Percentiles rank a stretch among this genome's conserved stretches.
Conservation (phyloP, 1,284 basidiomycete genomes). For the Fomitopsis pinicola region DNA sequence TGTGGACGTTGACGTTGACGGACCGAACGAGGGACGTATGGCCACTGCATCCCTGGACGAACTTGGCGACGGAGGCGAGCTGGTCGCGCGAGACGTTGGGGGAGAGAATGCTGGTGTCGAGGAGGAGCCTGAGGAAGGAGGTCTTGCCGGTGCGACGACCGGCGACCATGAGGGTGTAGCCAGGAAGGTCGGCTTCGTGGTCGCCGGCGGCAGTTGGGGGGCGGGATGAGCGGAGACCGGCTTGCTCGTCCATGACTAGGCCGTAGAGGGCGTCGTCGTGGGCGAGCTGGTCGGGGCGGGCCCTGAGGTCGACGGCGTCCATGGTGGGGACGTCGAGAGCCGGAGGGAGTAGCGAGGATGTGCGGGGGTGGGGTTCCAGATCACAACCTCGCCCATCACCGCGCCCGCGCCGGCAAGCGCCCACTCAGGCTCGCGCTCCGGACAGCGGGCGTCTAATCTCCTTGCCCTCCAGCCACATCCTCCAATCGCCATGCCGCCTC, state of each 20-base stretch:
- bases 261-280: conserved; percentile 34
- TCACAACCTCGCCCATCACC: conserved; percentile 22
- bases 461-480: no score
- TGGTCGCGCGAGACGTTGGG: conserved; percentile 58
- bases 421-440: conserved; percentile 12
- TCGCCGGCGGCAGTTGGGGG: conserved; percentile 16
- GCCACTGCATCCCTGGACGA: conserved; percentile 65
- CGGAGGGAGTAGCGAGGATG: conserved; percentile 23
- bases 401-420: conserved; percentile 22
- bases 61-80: conserved; percentile 69
- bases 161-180: conserved; percentile 73
- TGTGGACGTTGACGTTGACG: conserved; percentile 62
- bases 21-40: conserved; percentile 66
- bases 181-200: conserved; percentile 23
- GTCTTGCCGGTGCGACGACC: conserved; percentile 76
- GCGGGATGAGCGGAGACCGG: conserved; percentile 15
- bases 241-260: conserved; percentile 36
- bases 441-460: neutral
- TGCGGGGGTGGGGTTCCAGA: conserved; percentile 25
- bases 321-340: conserved; percentile 22
- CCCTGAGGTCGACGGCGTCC: conserved; percentile 38
- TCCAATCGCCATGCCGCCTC: conserved; percentile 1
- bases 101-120: conserved; percentile 68
- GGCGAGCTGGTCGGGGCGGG: conserved; percentile 39
- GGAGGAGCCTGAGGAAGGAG: conserved; percentile 70